phyloP scores from a whole-genome alignment of 1,284 basidiomycete species.

The Moniliophthora roreri region DNA sequence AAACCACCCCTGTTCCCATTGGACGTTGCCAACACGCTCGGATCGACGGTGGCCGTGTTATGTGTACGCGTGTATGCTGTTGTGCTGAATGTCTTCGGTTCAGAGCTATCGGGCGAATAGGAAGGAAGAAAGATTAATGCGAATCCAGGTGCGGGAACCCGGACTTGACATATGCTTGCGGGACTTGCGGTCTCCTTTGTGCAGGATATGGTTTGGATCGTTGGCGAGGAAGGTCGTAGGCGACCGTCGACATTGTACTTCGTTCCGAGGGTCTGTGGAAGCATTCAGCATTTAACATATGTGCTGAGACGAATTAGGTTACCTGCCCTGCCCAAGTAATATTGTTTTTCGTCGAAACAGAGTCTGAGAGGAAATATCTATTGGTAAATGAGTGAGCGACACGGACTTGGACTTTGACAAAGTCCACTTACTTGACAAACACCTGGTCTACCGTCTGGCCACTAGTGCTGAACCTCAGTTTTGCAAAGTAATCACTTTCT shows the following conservation, averaged over 20 bases:
- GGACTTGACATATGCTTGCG: conserved; percentile 54
- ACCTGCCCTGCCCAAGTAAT: conserved; percentile 73
- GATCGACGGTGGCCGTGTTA: conserved; percentile 38
- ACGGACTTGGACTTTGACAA: too few relatives aligned
- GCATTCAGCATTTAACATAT: conserved; percentile 2
- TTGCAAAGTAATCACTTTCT: conserved; percentile 46
- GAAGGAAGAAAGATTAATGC: conserved; percentile 66
- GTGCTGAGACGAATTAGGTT: conserved; percentile 11
- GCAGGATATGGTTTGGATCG: conserved; percentile 55
- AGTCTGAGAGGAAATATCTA: conserved; percentile 52
- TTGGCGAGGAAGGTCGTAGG: conserved; percentile 42
- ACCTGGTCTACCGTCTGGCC: conserved; percentile 42
- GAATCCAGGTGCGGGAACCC: conserved; percentile 69
- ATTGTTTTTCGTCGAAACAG: conserved; percentile 63
- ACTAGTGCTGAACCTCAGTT: conserved; percentile 42
- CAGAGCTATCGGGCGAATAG: conserved; percentile 37
- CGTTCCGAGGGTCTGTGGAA: conserved; percentile 61
- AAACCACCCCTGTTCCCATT: conserved; percentile 18
- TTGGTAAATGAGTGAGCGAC: too few relatives aligned
- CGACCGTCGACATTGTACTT: conserved; percentile 67
- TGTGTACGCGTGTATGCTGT: conserved; percentile 44
- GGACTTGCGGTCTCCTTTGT: conserved; percentile 23
- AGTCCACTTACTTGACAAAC: conserved; percentile 51
- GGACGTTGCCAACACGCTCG: conserved; percentile 20
- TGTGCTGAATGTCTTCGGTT: conserved; percentile 57